Conservation (phyloP, 371 early-diverging fungal genomes). For the Batkoa obscura region DNA sequence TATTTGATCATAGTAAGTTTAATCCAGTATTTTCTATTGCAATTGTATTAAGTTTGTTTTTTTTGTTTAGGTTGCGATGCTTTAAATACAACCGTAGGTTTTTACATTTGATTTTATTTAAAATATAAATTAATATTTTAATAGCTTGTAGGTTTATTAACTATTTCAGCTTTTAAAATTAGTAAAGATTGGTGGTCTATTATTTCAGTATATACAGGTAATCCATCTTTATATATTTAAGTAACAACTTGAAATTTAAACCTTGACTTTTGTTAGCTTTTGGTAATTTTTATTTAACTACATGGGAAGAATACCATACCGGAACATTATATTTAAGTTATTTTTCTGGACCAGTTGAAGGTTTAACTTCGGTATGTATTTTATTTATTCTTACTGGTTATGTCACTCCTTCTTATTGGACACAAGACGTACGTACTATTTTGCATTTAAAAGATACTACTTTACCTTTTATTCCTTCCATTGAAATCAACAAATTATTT, state of each 20-base stretch:
- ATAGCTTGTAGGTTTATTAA: slow-evolving; percentile 28
- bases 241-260: too few species aligned
- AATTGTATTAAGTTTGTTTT: not conserved
- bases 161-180: slow-evolving; percentile 41
- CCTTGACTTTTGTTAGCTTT: slow-evolving; percentile 20
- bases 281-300: slow-evolving; percentile 77
- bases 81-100: slow-evolving; percentile 46
- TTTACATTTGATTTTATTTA: slow-evolving; percentile 1
- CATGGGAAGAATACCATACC: slow-evolving; percentile 94
- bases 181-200: slow-evolving; percentile 63
- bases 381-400: slow-evolving; percentile 47
- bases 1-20: slow-evolving; percentile 66
- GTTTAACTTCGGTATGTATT: slow-evolving; percentile 50
- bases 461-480: slow-evolving; percentile 3
- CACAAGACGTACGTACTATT: slow-evolving; percentile 4
- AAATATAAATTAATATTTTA: not conserved
- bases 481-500: slow-evolving; percentile 22
- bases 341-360: slow-evolving; percentile 93
- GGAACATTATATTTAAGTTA: slow-evolving; percentile 74
- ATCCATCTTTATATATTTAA: not conserved
- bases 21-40: not conserved
- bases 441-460: slow-evolving; percentile 6
- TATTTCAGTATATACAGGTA: slow-evolving; percentile 16
- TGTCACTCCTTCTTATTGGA: slow-evolving; percentile 13
- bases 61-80: slow-evolving; percentile 65